Evolutionary conservation across 2,329 filamentous ascomycete species (phyloP).

Genomic region (Esteya vermicola): DNA sequence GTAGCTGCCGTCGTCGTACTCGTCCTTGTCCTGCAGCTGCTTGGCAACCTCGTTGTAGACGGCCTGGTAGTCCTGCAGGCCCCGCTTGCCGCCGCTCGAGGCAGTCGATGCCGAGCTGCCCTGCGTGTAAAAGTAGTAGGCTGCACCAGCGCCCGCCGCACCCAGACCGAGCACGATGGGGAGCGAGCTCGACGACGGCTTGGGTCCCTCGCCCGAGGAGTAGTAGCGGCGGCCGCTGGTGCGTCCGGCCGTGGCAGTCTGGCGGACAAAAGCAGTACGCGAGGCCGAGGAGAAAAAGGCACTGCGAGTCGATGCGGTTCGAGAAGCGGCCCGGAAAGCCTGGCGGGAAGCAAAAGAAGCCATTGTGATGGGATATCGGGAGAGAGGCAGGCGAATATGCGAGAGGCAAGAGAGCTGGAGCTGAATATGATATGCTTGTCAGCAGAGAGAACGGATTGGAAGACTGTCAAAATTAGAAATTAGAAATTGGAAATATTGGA

Average conservation of each 20-base stretch:
- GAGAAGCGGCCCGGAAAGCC: conserved; percentile 43
- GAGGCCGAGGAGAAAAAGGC: conserved; percentile 32
- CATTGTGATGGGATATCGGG: conserved; percentile 21
- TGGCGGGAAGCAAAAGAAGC: conserved; percentile 33
- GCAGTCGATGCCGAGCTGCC: conserved; percentile 31
- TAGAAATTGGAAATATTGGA: too few species aligned
- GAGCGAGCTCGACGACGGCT: conserved; percentile 30
- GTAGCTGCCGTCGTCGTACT: conserved; percentile 95
- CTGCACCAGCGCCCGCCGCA: conserved; percentile 52
- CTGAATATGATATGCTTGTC: too few species aligned
- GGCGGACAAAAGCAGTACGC: conserved; percentile 58
- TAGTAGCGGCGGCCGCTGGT: conserved; percentile 72
- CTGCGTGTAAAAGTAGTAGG: conserved; percentile 50
- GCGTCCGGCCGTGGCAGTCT: conserved; percentile 28
- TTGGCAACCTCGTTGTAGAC: conserved; percentile 81
- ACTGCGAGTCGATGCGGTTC: conserved; percentile 25
- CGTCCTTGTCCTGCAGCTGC: conserved; percentile 72
- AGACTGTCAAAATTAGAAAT: too few species aligned
- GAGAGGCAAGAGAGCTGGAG: background rate
- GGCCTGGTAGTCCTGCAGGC: conserved; percentile 82
- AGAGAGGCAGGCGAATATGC: conserved; percentile 4
- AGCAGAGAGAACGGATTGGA: too few species aligned
- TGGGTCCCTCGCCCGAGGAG: conserved; percentile 52
- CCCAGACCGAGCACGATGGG: conserved; percentile 26
- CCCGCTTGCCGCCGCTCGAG: conserved; percentile 53